A percentile compares a stretch with the other conserved stretches of the same genome.
Conservation (phyloP, 345 rosid species). For the Melaleuca alternifolia region DNA sequence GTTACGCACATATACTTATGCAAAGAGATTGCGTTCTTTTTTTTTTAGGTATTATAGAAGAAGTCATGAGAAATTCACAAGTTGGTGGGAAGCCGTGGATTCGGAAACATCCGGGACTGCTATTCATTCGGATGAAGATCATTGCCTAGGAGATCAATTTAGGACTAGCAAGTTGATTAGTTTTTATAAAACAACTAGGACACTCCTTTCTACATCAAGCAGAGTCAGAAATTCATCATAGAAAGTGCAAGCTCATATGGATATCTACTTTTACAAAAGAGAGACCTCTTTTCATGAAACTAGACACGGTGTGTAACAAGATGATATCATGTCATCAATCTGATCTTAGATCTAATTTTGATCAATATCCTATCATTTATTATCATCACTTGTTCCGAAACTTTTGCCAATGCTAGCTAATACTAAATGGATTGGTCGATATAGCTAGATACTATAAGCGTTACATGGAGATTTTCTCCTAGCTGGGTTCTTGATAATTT, state of each 20-base stretch:
- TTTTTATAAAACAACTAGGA: background rate
- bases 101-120: background rate
- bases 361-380: background rate
- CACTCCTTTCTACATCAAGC: background rate
- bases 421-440: background rate
- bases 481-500: background rate
- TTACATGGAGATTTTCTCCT: background rate
- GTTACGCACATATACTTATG: background rate
- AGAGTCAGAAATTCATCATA: background rate
- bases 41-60: background rate
- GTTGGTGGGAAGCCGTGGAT: background rate
- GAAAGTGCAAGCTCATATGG: background rate
- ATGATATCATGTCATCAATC: background rate
- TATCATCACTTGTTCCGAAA: background rate
- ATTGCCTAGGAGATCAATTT: background rate
- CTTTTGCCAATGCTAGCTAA: background rate
- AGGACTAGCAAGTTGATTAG: background rate
- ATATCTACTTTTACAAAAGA: background rate
- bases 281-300: background rate
- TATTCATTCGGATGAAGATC: background rate
- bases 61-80: background rate
- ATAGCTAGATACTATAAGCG: background rate
- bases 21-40: background rate
- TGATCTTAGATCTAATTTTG: background rate
- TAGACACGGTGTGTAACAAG: background rate